Evolutionary conservation across 1,284 basidiomycete species (phyloP), one percentile per base, ranked within the genome.

Genomic region (Puccinia triticina): DNA sequence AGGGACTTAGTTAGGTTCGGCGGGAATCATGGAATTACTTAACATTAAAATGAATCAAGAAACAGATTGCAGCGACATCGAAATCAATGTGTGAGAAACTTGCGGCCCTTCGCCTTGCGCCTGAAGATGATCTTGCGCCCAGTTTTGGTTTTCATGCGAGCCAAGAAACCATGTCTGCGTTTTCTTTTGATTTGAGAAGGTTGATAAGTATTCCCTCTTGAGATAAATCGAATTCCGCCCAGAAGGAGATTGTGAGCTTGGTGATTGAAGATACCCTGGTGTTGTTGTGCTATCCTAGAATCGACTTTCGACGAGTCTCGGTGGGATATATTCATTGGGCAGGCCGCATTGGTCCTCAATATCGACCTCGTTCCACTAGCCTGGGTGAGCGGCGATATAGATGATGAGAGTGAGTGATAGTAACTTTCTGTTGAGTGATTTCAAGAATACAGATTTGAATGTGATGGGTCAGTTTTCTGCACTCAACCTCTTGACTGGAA

Each of bases 101-200:
- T 90, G 84, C 91, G 89, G 16, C 91, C 91, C 87, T 91, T 91
- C 55, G 88, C 88, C 83, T 89, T 86, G 67, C 92, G 89, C 67
- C 90, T 87, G 48, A 87, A 88, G 82, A 93, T 88, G 71, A 92
- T 91, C 86, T 91, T 92, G 83, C 90, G 89, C 1, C 92, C 93
- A 40, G 89, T 90, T 29, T 90, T 88, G 55, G 90, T 90, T 84
- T 90, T 89, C 86, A 92, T 90, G 64, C 93, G 89, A 0, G 91
- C 89, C 55, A 96, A 89, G 87, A 95, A 96, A 12, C 94, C 94
- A 86, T 95, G 93, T 87, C 92, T 93, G 83, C 93, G 90, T 89
- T 96, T 96, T 74, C 94, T 89, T 86, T 93, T 93, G 74, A 94
- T 89, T 88, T 95, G 94, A 0, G 92, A 93, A 2, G 94, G 94